Evolutionary conservation across 108 stramenopile genomes (phyloP), one percentile per base, ranked within the genome.

Genomic region (Fragilariopsis cylindrus): DNA sequence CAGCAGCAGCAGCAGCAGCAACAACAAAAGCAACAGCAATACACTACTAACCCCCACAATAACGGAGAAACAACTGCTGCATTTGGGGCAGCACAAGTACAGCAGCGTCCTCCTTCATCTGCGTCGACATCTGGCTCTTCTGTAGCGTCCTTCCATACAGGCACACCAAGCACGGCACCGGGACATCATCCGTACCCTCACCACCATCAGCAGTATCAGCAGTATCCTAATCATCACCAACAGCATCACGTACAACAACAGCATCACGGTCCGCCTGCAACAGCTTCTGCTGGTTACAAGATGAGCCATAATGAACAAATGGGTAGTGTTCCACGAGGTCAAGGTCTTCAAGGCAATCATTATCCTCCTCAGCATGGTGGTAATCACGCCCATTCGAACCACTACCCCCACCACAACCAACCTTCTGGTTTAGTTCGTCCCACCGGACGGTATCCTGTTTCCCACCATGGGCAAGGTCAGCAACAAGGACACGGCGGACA

Each of bases 371-470:
- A 30, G 30, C 30, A 30, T 30, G 30, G 30, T 30, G 30, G 30
- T 30, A 30, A 30, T 30, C 30, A 30, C 30, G 30, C 57, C 58
- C 56, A n/a, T 48, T 6, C 44, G 18, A 44, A 47, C 19, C 52
- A 48, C 43, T 48, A 40, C 45, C 57, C 21, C 47, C 21, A 30
- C 30, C 45, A 74, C 52, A 54, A 65, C 16, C 46, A 39, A 16
- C 57, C 44, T 63, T 66, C 19, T 41, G 45, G 52, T 19, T 56
- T 50, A 13, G 30, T 62, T 49, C 76, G 55, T 52, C 69, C 72
- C 15, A 55, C 52, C 43, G 73, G 46, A 16, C 12, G 72, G 55
- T 73, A 76, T 49, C 63, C 74, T 47, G 54, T 80, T 48, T 47
- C 39, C 8, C 65, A 66, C 8, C 58, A 60, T 60, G 58, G 58